phyloP scores from a whole-genome alignment of 192 early-diverging fungal species.

The Coemansia erecta region DNA sequence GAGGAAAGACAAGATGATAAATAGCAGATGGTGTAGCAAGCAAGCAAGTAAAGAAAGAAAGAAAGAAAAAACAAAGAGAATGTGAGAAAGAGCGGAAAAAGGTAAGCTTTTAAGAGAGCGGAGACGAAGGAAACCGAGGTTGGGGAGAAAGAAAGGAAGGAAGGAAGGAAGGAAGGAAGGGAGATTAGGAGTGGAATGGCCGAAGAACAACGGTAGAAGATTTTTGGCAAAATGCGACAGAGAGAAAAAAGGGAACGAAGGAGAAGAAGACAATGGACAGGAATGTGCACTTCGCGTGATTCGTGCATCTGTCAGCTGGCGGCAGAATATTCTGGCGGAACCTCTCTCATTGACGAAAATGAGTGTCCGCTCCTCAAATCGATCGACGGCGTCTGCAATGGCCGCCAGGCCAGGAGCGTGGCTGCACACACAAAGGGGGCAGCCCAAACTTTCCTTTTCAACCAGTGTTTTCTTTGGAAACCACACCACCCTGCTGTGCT shows the following conservation, averaged over 20 bases:
- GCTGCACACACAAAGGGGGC: no score
- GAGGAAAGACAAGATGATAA: not conserved
- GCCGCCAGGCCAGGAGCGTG: no score
- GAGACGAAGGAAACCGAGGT: constrained; percentile 3
- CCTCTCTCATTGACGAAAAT: no score
- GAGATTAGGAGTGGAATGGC: not conserved
- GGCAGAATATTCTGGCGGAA: no score
- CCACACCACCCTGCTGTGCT: no score
- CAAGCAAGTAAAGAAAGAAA: constrained; percentile 4
- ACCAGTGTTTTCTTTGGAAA: no score
- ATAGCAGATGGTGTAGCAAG: not conserved
- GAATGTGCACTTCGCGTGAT: no score
- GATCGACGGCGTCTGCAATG: no score
- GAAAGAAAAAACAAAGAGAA: constrained; percentile 19
- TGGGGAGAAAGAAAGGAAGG: not conserved
- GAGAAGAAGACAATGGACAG: not conserved
- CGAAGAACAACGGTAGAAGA: constrained; percentile 3
- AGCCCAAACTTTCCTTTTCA: no score
- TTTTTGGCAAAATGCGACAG: no score
- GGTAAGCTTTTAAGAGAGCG: constrained; percentile 3
- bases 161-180: constrained; percentile 1
- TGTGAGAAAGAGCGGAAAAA: constrained; percentile 18
- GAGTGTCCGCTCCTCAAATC: no score
- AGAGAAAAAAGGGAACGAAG: not conserved
- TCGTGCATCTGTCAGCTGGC: no score